Evolutionary conservation across 306 rosid species (phyloP), one percentile per base, ranked within the genome.

Genomic region (Glycine soja): DNA sequence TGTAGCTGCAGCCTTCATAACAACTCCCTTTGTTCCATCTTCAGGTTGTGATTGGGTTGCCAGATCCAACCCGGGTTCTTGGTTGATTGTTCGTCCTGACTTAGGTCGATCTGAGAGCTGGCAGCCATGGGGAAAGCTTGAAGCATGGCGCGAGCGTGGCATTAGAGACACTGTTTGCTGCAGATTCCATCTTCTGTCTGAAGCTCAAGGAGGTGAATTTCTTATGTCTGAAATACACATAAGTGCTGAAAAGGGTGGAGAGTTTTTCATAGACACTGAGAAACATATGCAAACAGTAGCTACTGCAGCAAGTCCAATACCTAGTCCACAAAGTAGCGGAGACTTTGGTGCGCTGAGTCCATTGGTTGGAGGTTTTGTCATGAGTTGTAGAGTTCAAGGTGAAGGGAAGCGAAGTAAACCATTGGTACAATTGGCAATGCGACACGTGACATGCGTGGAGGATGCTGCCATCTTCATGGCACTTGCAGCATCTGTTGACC

Each of bases 61-160:
- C 19, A 88, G 86, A 86, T 90, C 98, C 52, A 94, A 92, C 83
- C 98, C 97, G 56, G 98, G 98, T 68, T 92, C 97, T 80, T 94
- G 98, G 98, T 82, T 94, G 90, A 92, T 94, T 73, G 97, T 91
- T 67, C 93, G 97, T 34, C 97, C 97, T 0, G 97, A 90, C 75
- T 86, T 82, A 57, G 82, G 91, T 77, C 76, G 89, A 80, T 88
- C 97, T 0, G 97, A 92, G 75, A 94, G 93, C 82, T 94, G 98
- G 98, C 97, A 90, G 76, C 98, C 98, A 8, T 94, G 98, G 98
- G 98, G 97, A 85, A 94, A 92, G 86, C 97, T 94, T 1, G 97
- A 94, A 87, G 98, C 97, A 1, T 94, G 98, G 98, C 96, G 98
- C 0, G 97, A 94, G 77, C 97, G 94, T 3, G 97, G 98, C 67